phyloP scores from a whole-genome alignment of 192 early-diverging fungal species.

The Geranomyces variabilis region DNA sequence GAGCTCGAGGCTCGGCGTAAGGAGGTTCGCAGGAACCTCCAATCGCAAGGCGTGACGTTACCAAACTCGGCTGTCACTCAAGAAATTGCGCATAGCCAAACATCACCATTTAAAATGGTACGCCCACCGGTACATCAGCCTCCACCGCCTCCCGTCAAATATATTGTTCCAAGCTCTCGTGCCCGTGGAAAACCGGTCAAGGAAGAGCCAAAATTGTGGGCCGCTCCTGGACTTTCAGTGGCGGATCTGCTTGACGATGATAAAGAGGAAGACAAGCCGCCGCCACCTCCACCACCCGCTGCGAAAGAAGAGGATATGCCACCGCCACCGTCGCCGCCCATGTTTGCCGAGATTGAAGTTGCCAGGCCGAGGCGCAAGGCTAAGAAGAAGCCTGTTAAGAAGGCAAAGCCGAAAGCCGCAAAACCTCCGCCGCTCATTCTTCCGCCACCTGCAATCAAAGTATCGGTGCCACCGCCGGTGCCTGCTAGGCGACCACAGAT shows the following conservation, averaged over 20 bases:
- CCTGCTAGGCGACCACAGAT: no score
- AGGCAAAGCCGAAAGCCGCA: slow-evolving; percentile 1
- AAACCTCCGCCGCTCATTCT: background rate
- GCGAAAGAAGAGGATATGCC: slow-evolving; percentile 14
- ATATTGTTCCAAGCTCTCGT: slow-evolving; percentile 9
- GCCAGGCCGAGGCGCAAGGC: slow-evolving; percentile 10
- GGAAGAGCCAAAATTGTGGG: background rate
- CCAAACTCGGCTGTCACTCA: slow-evolving; percentile 27
- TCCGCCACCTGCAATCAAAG: background rate
- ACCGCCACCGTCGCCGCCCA: slow-evolving; percentile 28
- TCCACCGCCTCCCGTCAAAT: slow-evolving; percentile 15
- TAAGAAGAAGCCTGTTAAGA: slow-evolving; percentile 12
- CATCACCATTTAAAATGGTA: background rate
- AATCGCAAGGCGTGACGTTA: slow-evolving; percentile 24
- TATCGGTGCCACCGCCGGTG: no score
- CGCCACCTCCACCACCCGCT: background rate
- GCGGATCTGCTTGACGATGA: background rate
- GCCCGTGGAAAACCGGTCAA: slow-evolving; percentile 1
- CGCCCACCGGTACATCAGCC: background rate
- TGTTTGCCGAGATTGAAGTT: slow-evolving; percentile 29
- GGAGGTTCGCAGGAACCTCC: slow-evolving; percentile 21
- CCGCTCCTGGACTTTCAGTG: background rate
- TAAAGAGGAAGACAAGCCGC: slow-evolving; percentile 1
- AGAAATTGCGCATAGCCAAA: background rate
- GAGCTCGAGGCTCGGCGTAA: slow-evolving; percentile 10